Evolutionary conservation across 257 asterid species (phyloP).

Genomic region (Jasminum sambac): DNA sequence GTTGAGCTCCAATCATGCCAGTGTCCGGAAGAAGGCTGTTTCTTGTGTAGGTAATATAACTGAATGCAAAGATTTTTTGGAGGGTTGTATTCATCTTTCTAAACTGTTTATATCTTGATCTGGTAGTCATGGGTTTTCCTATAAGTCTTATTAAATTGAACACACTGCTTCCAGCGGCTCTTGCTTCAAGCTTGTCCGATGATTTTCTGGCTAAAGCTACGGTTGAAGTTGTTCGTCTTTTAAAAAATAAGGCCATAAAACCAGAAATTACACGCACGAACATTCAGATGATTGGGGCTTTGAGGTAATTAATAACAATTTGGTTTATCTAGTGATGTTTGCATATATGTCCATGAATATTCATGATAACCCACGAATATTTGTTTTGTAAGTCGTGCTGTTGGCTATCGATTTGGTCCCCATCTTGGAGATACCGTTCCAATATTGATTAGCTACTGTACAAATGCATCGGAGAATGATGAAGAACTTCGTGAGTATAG

Average conservation of each 20-base stretch:
- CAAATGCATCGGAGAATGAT: constrained; percentile 95
- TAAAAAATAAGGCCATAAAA: constrained; percentile 59
- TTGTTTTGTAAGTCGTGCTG: constrained; percentile 76
- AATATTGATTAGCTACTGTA: constrained; percentile 74
- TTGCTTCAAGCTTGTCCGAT: constrained; percentile 97
- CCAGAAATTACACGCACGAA: constrained; percentile 89
- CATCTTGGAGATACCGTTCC: constrained; percentile 97
- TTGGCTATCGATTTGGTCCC: constrained; percentile 99
- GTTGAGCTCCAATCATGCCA: constrained; percentile 88
- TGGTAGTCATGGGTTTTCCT: constrained; percentile 11
- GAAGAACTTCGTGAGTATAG: constrained; percentile 99
- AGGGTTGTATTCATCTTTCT: neutral
- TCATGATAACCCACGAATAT: constrained; percentile 16
- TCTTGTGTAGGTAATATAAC: constrained; percentile 81
- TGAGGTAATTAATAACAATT: constrained; percentile 54
- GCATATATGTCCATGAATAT: neutral
- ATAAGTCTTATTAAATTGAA: constrained; percentile 20
- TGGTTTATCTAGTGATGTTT: constrained; percentile 19
- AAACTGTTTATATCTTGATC: constrained; percentile 2
- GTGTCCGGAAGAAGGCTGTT: constrained; percentile 92
- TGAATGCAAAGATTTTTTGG: constrained; percentile 16
- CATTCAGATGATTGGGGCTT: constrained; percentile 98
- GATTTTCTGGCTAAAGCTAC: constrained; percentile 93
- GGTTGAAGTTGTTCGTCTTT: constrained; percentile 70
- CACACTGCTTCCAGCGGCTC: constrained; percentile 66